A percentile compares a stretch with the other conserved stretches of the same genome.
Conservation (phyloP, 106 monocot species). For the Cymbidium sinense region DNA sequence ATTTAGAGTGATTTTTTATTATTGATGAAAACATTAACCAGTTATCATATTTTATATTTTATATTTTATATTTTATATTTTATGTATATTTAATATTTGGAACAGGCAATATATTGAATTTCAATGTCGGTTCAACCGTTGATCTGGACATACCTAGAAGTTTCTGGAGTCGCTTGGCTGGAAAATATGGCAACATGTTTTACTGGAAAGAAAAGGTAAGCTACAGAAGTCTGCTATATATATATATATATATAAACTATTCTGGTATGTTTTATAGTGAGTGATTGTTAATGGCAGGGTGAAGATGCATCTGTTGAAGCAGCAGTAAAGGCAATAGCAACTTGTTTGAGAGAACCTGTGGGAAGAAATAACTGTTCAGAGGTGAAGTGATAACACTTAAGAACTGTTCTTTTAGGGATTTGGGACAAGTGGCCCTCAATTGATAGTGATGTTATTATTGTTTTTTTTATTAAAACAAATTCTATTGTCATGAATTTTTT, state of each 20-base stretch:
- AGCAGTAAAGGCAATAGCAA: constrained; percentile 74
- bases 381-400: constrained; percentile 17
- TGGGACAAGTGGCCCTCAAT: too few species aligned
- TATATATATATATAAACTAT: too few species aligned
- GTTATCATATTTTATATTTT: neutral
- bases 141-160: constrained; percentile 78
- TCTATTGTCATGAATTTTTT: too few species aligned
- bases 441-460: too few species aligned
- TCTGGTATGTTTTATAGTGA: too few species aligned
- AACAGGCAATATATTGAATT: constrained; percentile 76
- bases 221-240: neutral
- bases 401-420: neutral
- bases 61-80: neutral
- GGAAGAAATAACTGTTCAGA: constrained; percentile 73
- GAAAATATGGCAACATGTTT: constrained; percentile 95
- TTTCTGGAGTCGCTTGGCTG: constrained; percentile 85
- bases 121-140: constrained; percentile 77
- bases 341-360: constrained; percentile 70
- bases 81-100: neutral
- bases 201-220: constrained; percentile 95
- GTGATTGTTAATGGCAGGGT: constrained; percentile 34
- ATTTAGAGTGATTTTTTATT: neutral
- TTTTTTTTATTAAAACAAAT: too few species aligned
- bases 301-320: constrained; percentile 89
- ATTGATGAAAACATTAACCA: neutral